Evolutionary conservation across 306 rosid genomes (phyloP), one percentile per base, ranked within the genome.

Genomic region (Quercus cerris): DNA sequence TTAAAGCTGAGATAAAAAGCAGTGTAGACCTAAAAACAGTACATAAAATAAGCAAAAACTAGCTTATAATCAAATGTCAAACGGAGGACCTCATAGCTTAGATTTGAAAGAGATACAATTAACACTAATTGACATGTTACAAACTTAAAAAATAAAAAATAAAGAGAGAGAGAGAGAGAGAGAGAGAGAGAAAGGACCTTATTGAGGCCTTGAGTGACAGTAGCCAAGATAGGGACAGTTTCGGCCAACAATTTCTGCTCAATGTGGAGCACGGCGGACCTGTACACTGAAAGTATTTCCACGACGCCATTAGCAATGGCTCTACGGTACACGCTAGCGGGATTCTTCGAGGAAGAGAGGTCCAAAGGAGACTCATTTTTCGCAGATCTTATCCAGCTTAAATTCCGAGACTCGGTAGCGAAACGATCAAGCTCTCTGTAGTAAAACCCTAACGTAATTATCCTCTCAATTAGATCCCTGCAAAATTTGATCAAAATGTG

Each of bases 301-400:
- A 91, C 93, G 73, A 95, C 85, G 81, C 98, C 98, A 87, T 95
- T 95, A 7, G 98, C 98, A 10, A 95, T 56, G 38, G 98, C 97
- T 79, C 98, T 90, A 25, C 92, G 93, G 76, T 95, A 95, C 75
- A 95, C 93, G 78, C 99, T 93, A 8, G 46, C 46, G 13, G 82
- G 90, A 81, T 82, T 91, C 80, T 83, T 81, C 14, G 35, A 84
- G 23, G 75, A 69, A 17, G 78, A 51, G 35, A 69, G 71, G 35
- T 81, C 92, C 51, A 75, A 82, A 73, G 91, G 80, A 75, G 74
- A 41, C 57, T 58, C 89, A 84, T 84, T 49, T 3, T 49, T 84
- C 8, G 74, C 84, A 22, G 97, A 88, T 86, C 96, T 90, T 61
- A 95, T 90, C 99, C 98, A 95, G 55, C 92, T 93, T 62, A 95